phyloP scores from a whole-genome alignment of 2,329 filamentous ascomycete genomes.

The Incumbomyces lentus region DNA sequence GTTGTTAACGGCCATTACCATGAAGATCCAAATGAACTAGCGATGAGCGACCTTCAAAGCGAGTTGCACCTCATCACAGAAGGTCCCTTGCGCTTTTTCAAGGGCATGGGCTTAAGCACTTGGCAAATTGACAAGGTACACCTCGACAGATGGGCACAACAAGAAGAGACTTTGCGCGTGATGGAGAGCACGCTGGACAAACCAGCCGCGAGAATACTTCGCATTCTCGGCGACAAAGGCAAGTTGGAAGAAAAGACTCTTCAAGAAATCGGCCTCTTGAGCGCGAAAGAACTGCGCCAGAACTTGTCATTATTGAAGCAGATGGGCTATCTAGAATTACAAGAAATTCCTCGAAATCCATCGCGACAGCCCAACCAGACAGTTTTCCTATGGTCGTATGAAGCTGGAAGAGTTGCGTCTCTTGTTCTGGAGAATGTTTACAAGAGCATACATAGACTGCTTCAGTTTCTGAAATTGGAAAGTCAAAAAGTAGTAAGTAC shows the following conservation, averaged over 20 bases:
- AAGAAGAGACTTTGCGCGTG: slow-evolving; percentile 70
- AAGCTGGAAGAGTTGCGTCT: slow-evolving; percentile 59
- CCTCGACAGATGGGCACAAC: slow-evolving; percentile 59
- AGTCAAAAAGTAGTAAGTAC: slow-evolving; percentile 60
- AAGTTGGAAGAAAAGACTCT: slow-evolving; percentile 92
- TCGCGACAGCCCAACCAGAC: slow-evolving; percentile 72
- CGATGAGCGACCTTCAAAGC: slow-evolving; percentile 34
- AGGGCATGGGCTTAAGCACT: slow-evolving; percentile 48
- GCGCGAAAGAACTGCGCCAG: slow-evolving; percentile 72
- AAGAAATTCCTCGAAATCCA: slow-evolving; percentile 86
- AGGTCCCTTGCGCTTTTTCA: slow-evolving; percentile 29
- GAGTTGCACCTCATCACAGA: slow-evolving; percentile 41
- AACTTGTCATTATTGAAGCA: slow-evolving; percentile 79
- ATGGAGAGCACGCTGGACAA: slow-evolving; percentile 24
- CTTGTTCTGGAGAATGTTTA: slow-evolving; percentile 72
- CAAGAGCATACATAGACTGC: slow-evolving; percentile 75
- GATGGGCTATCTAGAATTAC: slow-evolving; percentile 76
- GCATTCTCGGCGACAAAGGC: slow-evolving; percentile 73
- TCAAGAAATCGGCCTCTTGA: slow-evolving; percentile 69
- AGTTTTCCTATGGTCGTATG: slow-evolving; percentile 87
- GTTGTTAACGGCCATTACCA: slow-evolving; percentile 33
- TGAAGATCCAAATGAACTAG: slow-evolving; percentile 36
- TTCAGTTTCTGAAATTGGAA: slow-evolving; percentile 72
- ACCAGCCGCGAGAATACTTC: slow-evolving; percentile 57
- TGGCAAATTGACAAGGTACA: slow-evolving; percentile 79